Evolutionary conservation across 371 early-diverging fungal species (phyloP), one percentile per base, ranked within the genome.

Genomic region (Mucor indicus): DNA sequence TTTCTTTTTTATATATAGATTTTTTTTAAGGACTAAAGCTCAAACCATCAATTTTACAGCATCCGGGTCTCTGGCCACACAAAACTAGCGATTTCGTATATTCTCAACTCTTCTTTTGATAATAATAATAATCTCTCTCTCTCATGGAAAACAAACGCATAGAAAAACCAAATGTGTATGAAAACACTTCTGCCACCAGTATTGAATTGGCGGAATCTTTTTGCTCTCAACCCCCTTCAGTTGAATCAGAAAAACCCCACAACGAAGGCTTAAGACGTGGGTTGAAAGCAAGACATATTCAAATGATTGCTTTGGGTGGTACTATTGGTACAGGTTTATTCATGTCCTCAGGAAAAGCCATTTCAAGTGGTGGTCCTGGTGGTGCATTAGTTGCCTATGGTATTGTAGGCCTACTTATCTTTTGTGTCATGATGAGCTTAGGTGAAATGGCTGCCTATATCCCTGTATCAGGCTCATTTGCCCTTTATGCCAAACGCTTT

Each of bases 371-470:
- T 17, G 94, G 94, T 1, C 91, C 66, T 23, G 81, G 68, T 8
- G 90, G 91, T 24, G 75, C 84, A 1, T 57, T 90, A 44, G 55
- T 87, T 5, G 85, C 87, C 10, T 92, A 85, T 43, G 45, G 54
- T 23, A 47, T 82, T 32, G 79, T 86, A 6, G 89, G 89, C n/a
- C 53, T 82, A 4, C 73, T 87, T 70, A 86, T 92, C 2, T 91
- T 81, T 55, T 86, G 82, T 48, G 77, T 89, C 27, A 80, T 86
- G 70, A 83, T 85, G 44, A 82, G 85, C 32, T 63, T 92, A 27
- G 92, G 90, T 48, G 93, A 92, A 53, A 87, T 92, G 87, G 81
- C 87, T 9, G 86, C 93, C 0, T 67, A 80, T 38, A 81, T 90
- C 33, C 93, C 93, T 4, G 80, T 87, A 3, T 73, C 89, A 4